phyloP scores from a whole-genome alignment of 768 basidiomycete genomes.

The Pleurotus tuoliensis region DNA sequence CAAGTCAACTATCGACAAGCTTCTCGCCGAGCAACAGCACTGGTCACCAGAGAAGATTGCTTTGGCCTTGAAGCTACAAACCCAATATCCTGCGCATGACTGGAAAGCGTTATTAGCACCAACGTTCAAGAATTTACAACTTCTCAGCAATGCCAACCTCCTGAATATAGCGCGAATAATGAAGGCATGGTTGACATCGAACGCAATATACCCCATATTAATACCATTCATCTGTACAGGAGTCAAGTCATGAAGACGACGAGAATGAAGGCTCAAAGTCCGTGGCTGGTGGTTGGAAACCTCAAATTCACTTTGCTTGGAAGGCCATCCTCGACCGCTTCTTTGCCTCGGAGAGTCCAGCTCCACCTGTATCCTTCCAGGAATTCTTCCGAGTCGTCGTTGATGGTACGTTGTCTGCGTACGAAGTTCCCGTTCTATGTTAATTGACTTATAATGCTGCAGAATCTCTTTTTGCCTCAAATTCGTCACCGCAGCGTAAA shows the following conservation, averaged over 20 bases:
- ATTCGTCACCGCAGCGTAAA: slow-evolving; percentile 83
- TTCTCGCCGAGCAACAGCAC: slow-evolving; percentile 49
- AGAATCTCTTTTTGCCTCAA: slow-evolving; percentile 87
- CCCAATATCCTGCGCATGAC: slow-evolving; percentile 50
- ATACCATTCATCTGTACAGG: slow-evolving; percentile 32
- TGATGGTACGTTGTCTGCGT: slow-evolving; percentile 58
- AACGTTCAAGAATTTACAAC: slow-evolving; percentile 68
- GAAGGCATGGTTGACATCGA: slow-evolving; percentile 51
- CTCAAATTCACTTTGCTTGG: slow-evolving; percentile 93
- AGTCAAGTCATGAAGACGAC: slow-evolving; percentile 52
- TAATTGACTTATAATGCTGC: slow-evolving; percentile 6
- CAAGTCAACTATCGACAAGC: slow-evolving; percentile 38
- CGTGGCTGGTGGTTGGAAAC: slow-evolving; percentile 69
- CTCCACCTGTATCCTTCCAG: slow-evolving; percentile 65
- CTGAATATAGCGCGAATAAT: slow-evolving; percentile 67
- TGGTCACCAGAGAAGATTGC: slow-evolving; percentile 94
- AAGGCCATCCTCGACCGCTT: slow-evolving; percentile 74
- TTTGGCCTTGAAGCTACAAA: slow-evolving; percentile 67
- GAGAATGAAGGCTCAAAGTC: slow-evolving; percentile 43
- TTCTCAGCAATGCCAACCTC: slow-evolving; percentile 75
- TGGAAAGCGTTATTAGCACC: slow-evolving; percentile 69
- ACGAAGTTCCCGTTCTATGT: background rate
- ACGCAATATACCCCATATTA: slow-evolving; percentile 7
- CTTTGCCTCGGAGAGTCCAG: slow-evolving; percentile 39
- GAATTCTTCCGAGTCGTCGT: slow-evolving; percentile 92